A percentile compares a stretch with the other conserved stretches of the same genome.
phyloP scores from a whole-genome alignment of 345 rosid species.

The Hypericum androsaemum region DNA sequence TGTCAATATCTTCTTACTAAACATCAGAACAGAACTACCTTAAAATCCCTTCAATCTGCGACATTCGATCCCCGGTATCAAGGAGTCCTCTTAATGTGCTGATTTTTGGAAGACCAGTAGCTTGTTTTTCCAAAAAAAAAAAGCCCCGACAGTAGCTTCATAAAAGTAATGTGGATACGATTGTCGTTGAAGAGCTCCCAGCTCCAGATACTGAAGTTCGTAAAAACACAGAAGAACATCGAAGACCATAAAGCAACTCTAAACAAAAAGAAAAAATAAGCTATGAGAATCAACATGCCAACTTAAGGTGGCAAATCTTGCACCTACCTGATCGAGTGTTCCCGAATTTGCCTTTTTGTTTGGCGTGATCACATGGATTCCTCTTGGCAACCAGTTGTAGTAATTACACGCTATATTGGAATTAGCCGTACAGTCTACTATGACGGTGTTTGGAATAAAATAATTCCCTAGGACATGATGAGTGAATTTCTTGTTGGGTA shows the following conservation, averaged over 20 bases:
- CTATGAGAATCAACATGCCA: no score
- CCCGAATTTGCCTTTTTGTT: conserved; percentile 98
- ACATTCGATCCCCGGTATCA: conserved; percentile 88
- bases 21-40: conserved; percentile 32
- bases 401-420: conserved; percentile 64
- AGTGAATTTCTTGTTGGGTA: no score
- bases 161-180: conserved; percentile 97
- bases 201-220: conserved; percentile 58
- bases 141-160: conserved; percentile 99
- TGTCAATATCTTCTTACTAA: neutral
- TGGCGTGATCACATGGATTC: conserved; percentile 93
- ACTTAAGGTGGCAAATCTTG: no score
- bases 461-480: conserved; percentile 81
- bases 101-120: conserved; percentile 94
- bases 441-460: conserved; percentile 81
- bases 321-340: conserved; percentile 80
- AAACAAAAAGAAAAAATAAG: no score
- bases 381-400: conserved; percentile 74
- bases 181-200: conserved; percentile 91
- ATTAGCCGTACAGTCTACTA: conserved; percentile 97
- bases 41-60: conserved; percentile 86
- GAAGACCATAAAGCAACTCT: no score
- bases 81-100: conserved; percentile 96
- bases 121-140: no score
- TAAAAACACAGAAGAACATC: neutral